Percentiles rank a stretch among this genome's conserved stretches.
Conservation (phyloP, 2,329 filamentous ascomycete species). For the Lojkania enalia region DNA sequence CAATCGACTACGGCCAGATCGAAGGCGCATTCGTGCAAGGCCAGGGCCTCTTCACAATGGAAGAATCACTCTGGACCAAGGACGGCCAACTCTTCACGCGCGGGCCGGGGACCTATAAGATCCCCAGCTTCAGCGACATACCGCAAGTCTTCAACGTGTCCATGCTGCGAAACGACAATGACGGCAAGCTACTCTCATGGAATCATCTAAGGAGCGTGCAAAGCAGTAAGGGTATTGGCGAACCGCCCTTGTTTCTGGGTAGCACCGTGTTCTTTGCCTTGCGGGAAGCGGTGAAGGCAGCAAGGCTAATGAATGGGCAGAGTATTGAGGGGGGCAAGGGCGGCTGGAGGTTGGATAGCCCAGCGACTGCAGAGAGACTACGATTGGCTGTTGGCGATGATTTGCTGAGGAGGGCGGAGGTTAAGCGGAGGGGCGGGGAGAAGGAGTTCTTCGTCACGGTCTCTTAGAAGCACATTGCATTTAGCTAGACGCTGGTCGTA, state of each 20-base stretch:
- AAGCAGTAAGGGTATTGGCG: slow-evolving; percentile 75
- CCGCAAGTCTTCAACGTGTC: slow-evolving; percentile 82
- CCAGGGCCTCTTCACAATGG: slow-evolving; percentile 76
- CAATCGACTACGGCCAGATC: slow-evolving; percentile 80
- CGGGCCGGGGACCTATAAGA: slow-evolving; percentile 76
- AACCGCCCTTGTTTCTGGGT: slow-evolving; percentile 76
- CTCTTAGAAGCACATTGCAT: too few relatives aligned
- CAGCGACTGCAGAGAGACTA: slow-evolving; percentile 81
- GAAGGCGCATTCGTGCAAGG: slow-evolving; percentile 81
- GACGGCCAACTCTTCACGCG: slow-evolving; percentile 67
- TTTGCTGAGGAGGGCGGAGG: slow-evolving; percentile 71
- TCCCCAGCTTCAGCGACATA: slow-evolving; percentile 84
- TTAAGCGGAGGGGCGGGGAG: slow-evolving; percentile 72
- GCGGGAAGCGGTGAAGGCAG: slow-evolving; percentile 75
- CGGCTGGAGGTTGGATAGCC: slow-evolving; percentile 67
- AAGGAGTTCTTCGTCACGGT: slow-evolving; percentile 34
- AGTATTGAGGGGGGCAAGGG: slow-evolving; percentile 56
- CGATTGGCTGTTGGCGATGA: slow-evolving; percentile 76
- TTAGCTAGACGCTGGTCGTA: too few relatives aligned
- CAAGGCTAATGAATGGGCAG: slow-evolving; percentile 56
- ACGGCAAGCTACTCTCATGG: slow-evolving; percentile 64
- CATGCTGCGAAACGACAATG: slow-evolving; percentile 69
- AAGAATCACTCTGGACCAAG: slow-evolving; percentile 70
- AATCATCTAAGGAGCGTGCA: slow-evolving; percentile 82
- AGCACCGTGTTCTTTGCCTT: slow-evolving; percentile 85